phyloP scores from a whole-genome alignment of 805 yeast genomes.

The Isabelozyma rhagii region DNA sequence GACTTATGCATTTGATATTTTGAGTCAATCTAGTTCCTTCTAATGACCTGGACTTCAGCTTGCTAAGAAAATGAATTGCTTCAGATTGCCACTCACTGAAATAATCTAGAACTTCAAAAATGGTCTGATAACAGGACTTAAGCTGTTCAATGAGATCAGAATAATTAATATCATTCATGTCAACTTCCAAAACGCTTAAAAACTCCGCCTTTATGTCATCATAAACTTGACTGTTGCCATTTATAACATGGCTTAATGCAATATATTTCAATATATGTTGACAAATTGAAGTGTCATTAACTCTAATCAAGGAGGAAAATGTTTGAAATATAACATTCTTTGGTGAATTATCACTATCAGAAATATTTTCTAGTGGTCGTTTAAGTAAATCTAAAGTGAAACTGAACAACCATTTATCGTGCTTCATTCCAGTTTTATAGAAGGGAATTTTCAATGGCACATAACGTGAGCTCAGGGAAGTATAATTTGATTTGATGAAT shows the following conservation, averaged over 20 bases:
- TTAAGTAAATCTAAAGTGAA: slow-evolving; percentile 67
- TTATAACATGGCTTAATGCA: slow-evolving; percentile 59
- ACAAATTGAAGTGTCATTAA: slow-evolving; percentile 67
- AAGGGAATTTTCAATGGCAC: slow-evolving; percentile 59
- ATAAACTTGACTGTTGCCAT: slow-evolving; percentile 35
- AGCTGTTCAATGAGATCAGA: slow-evolving; percentile 57
- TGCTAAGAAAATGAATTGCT: slow-evolving; percentile 29
- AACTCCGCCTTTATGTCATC: slow-evolving; percentile 58
- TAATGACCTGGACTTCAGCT: slow-evolving; percentile 10
- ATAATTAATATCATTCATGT: slow-evolving; percentile 34
- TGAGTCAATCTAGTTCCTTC: slow-evolving; percentile 21
- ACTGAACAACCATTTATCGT: slow-evolving; percentile 68
- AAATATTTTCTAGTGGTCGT: slow-evolving; percentile 22
- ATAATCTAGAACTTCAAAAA: slow-evolving; percentile 80
- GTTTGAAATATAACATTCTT: slow-evolving; percentile 50
- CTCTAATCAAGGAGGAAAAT: slow-evolving; percentile 62
- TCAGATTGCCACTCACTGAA: slow-evolving; percentile 70
- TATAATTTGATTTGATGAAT: slow-evolving; percentile 68
- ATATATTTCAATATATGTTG: slow-evolving; percentile 76
- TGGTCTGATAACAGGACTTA: slow-evolving; percentile 64
- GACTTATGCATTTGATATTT: slow-evolving; percentile 32
- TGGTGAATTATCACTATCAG: slow-evolving; percentile 7
- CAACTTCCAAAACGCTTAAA: slow-evolving; percentile 50
- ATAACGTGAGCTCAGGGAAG: slow-evolving; percentile 51
- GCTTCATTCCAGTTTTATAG: slow-evolving; percentile 51